A percentile compares a stretch with the other conserved stretches of the same genome.
phyloP scores from a whole-genome alignment of 495 filamentous ascomycete genomes.

The Aspergillus carlsbadensis region DNA sequence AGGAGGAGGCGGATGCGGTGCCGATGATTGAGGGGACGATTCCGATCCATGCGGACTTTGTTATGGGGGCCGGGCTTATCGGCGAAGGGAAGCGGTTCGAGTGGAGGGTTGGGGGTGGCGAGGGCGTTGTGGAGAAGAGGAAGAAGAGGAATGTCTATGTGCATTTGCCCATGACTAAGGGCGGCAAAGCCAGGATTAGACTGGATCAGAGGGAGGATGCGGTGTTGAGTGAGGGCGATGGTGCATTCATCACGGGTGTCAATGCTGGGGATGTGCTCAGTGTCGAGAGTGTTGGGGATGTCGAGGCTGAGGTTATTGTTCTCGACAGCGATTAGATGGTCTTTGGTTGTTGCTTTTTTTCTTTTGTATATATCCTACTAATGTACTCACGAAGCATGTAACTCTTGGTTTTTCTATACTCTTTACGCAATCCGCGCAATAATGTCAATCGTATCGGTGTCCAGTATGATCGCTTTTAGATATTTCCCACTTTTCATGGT shows the following conservation, averaged over 20 bases:
- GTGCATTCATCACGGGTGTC: constrained; percentile 60
- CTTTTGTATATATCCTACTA: too few species aligned
- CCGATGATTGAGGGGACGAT: constrained; percentile 62
- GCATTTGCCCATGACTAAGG: constrained; percentile 73
- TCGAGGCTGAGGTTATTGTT: constrained; percentile 65
- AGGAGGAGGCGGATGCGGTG: constrained; percentile 57
- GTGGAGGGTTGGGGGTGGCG: constrained; percentile 58
- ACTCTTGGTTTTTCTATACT: too few species aligned
- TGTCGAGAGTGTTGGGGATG: constrained; percentile 65
- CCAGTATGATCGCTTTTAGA: too few species aligned
- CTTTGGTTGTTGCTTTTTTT: background rate
- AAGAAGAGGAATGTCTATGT: constrained; percentile 69
- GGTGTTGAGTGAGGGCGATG: constrained; percentile 69
- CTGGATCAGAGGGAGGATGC: constrained; percentile 61
- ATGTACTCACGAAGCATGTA: too few species aligned
- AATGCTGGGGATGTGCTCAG: constrained; percentile 58
- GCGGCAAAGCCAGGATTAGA: constrained; percentile 64
- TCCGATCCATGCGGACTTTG: constrained; percentile 75
- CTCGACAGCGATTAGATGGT: constrained; percentile 49
- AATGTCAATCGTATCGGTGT: too few species aligned
- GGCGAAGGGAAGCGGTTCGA: constrained; percentile 51
- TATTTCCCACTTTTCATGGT: too few species aligned
- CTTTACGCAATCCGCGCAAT: too few species aligned
- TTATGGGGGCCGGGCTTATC: constrained; percentile 72
- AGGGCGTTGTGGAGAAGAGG: constrained; percentile 35